phyloP scores from a whole-genome alignment of 2,329 filamentous ascomycete species.

The Chaetomium globosum region DNA sequence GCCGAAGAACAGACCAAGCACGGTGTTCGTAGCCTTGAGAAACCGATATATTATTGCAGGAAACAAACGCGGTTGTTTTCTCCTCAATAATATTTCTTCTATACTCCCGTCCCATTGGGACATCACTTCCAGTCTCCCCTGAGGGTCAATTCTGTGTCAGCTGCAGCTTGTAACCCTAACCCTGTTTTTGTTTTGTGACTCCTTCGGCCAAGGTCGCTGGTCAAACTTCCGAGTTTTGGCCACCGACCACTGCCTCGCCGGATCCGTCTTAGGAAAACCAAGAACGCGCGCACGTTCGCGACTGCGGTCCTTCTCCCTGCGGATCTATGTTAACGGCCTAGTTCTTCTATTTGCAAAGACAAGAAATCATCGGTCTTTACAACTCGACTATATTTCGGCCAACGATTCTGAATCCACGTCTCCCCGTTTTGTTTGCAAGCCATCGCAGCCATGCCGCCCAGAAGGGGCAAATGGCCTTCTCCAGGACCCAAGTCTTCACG shows the following conservation, averaged over 20 bases:
- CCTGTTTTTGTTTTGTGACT: neutral
- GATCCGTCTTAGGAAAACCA: neutral
- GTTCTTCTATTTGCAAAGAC: neutral
- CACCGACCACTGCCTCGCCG: neutral
- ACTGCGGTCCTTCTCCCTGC: neutral
- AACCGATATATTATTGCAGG: neutral
- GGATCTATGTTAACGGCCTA: no score
- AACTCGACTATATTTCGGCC: neutral
- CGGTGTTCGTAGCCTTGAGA: neutral
- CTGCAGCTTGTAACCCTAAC: constrained; percentile 4
- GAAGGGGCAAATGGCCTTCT: constrained; percentile 35
- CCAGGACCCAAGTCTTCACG: constrained; percentile 32
- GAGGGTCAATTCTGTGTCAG: neutral
- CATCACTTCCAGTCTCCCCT: neutral
- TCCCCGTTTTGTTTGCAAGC: neutral
- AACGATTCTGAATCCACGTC: neutral
- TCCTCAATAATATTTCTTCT: neutral
- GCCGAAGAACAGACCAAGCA: neutral
- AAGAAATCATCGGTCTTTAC: no score
- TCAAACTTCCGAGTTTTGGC: constrained; percentile 5
- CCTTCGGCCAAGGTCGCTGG: constrained; percentile 2
- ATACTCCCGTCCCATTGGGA: neutral
- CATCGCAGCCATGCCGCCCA: constrained; percentile 26
- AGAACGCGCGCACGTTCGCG: neutral
- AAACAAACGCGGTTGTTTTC: neutral